Percentiles rank a stretch among this genome's conserved stretches.
These are phyloP conservation scores for Colletotrichum liriopes DNA, from an alignment of 2,329 filamentous ascomycete species.

Conservation along the genomic window DNA sequence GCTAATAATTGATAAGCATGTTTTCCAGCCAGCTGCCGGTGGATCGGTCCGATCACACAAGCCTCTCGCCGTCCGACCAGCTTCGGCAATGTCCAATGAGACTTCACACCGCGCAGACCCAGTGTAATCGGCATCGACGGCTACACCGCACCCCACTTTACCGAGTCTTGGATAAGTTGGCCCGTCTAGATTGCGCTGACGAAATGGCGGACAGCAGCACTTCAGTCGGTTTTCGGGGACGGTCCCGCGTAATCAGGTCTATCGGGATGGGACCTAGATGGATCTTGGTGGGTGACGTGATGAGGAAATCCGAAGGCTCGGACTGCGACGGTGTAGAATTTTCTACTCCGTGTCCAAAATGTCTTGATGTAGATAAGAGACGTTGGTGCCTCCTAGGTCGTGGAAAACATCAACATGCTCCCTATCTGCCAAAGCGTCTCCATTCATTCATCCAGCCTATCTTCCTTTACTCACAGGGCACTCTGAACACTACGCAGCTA, in stretches of 20 bases:
- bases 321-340: background rate
- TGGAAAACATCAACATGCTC: accelerated
- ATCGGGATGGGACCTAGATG: background rate
- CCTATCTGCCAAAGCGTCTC: background rate
- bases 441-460: background rate
- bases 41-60: slow-evolving; percentile 18
- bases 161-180: slow-evolving; percentile 9
- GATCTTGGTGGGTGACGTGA: slow-evolving; percentile 1
- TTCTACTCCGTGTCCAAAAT: background rate
- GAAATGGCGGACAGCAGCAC: background rate
- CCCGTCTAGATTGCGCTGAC: background rate
- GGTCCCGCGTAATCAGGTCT: background rate
- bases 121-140: slow-evolving; percentile 8
- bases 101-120: slow-evolving; percentile 8
- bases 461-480: background rate
- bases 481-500: background rate
- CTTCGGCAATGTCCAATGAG: background rate
- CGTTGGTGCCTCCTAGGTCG: background rate
- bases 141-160: background rate
- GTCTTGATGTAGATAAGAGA: background rate
- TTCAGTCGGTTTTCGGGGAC: background rate
- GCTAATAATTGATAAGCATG: slow-evolving; percentile 16
- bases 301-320: background rate
- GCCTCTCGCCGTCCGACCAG: background rate
- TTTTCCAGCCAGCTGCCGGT: slow-evolving; percentile 1